Conservation (phyloP, 2,329 filamentous ascomycete genomes). For the Lachnellula hyalina region DNA sequence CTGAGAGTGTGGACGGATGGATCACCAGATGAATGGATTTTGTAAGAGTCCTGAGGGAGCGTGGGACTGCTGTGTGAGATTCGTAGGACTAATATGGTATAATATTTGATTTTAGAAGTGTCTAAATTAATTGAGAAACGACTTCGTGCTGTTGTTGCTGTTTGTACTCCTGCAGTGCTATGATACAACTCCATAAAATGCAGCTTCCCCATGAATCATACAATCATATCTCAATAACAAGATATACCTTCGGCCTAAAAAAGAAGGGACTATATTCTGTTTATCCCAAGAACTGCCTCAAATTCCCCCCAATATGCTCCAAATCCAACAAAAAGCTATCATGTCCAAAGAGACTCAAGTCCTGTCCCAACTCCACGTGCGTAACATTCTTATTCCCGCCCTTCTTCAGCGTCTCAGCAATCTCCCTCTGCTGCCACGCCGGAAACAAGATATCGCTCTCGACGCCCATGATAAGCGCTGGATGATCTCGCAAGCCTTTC, state of each 20-base stretch:
- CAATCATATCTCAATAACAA: neutral
- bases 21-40: too few species aligned
- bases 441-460: slow-evolving; percentile 96
- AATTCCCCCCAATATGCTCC: slow-evolving; percentile 80
- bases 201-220: neutral
- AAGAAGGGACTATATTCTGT: neutral
- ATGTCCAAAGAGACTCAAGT: slow-evolving; percentile 91
- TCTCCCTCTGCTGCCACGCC: slow-evolving; percentile 94
- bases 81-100: too few species aligned
- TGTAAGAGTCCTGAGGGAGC: too few species aligned
- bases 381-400: slow-evolving; percentile 76
- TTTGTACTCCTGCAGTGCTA: neutral
- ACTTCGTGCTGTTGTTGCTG: neutral
- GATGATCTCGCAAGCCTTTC: slow-evolving; percentile 64
- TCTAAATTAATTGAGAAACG: too few species aligned
- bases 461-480: slow-evolving; percentile 85
- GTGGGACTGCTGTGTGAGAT: too few species aligned
- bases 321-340: slow-evolving; percentile 93
- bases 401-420: slow-evolving; percentile 74
- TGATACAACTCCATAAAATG: neutral
- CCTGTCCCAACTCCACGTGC: slow-evolving; percentile 88
- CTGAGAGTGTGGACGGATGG: too few species aligned
- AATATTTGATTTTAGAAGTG: too few species aligned
- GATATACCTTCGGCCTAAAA: neutral
- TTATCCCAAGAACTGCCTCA: slow-evolving; percentile 71